Percentiles rank a stretch among this genome's conserved stretches.
Conservation (phyloP, 306 rosid genomes). For the Castanea mollissima region DNA sequence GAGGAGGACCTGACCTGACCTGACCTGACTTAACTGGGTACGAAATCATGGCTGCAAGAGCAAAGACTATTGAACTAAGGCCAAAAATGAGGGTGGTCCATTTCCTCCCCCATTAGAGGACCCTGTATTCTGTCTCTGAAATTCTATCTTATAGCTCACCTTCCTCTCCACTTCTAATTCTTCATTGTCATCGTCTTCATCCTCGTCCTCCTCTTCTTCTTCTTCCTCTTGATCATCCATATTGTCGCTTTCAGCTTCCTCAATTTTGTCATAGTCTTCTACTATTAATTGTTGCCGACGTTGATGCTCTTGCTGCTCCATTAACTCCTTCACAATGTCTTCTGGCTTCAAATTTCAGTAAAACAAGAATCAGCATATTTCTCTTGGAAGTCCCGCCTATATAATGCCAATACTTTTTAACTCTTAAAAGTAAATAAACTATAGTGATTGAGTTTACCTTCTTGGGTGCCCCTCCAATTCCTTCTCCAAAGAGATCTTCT, state of each 20-base stretch:
- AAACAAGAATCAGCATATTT: slow-evolving; percentile 26
- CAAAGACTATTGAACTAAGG: slow-evolving; percentile 34
- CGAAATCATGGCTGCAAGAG: neutral
- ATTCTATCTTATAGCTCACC: slow-evolving; percentile 33
- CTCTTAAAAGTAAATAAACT: too few species aligned
- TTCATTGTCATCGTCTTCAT: slow-evolving; percentile 11
- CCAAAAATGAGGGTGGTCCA: slow-evolving; percentile 37
- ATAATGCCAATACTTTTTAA: too few species aligned
- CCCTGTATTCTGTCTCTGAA: slow-evolving; percentile 30
- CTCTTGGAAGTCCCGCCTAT: neutral
- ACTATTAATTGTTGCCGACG: slow-evolving; percentile 15
- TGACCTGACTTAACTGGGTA: neutral
- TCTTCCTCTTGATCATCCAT: slow-evolving; percentile 25
- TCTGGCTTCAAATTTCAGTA: slow-evolving; percentile 49
- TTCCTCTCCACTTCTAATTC: slow-evolving; percentile 15
- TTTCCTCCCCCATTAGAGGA: slow-evolving; percentile 31
- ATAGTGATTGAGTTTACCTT: slow-evolving; percentile 35
- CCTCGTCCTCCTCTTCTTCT: slow-evolving; percentile 19
- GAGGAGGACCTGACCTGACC: neutral
- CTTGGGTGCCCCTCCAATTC: slow-evolving; percentile 27
- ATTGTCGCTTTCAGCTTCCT: slow-evolving; percentile 26
- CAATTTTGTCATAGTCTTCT: slow-evolving; percentile 27
- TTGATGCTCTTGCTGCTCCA: slow-evolving; percentile 25
- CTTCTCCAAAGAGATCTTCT: slow-evolving; percentile 23
- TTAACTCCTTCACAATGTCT: slow-evolving; percentile 54